A percentile compares a stretch with the other conserved stretches of the same genome.
Evolutionary conservation across 345 rosid species (phyloP).

Genomic region (Cardamine occulta): DNA sequence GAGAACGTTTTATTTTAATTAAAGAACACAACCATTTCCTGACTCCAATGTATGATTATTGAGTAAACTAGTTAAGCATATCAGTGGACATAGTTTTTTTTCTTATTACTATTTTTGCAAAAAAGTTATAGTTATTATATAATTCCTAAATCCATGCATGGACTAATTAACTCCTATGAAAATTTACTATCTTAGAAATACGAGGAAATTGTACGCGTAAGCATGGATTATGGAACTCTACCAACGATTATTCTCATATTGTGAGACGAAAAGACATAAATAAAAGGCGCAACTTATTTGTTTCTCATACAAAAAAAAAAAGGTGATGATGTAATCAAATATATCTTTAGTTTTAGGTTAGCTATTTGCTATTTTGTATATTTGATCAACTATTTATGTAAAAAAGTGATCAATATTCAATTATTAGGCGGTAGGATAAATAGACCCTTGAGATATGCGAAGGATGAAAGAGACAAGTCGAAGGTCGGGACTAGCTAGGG

Average conservation of each 20-base stretch:
- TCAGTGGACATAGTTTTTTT: too few relatives aligned
- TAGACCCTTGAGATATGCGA: constrained; percentile 25
- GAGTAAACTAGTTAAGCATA: not conserved
- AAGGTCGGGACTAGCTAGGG: constrained; percentile 14
- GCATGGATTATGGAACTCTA: not conserved
- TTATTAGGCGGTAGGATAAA: constrained; percentile 13
- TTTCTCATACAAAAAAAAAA: not conserved
- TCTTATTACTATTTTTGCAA: not conserved
- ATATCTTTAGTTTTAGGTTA: not conserved
- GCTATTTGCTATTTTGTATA: not conserved
- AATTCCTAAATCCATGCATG: not conserved
- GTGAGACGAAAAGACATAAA: not conserved
- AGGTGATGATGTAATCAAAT: constrained; percentile 2
- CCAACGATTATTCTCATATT: not conserved
- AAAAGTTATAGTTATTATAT: not conserved
- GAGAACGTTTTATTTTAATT: too few relatives aligned
- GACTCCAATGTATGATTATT: not conserved
- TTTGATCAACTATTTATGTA: not conserved
- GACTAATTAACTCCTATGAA: not conserved
- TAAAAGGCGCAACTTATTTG: not conserved
- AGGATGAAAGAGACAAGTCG: constrained; percentile 30
- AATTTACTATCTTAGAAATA: not conserved
- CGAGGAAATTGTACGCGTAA: not conserved
- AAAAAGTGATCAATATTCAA: constrained; percentile 16
- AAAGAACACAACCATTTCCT: not conserved